These are phyloP conservation scores for Ailanthus altissimus DNA, from an alignment of 345 rosid species.

Conservation along the genomic window DNA sequence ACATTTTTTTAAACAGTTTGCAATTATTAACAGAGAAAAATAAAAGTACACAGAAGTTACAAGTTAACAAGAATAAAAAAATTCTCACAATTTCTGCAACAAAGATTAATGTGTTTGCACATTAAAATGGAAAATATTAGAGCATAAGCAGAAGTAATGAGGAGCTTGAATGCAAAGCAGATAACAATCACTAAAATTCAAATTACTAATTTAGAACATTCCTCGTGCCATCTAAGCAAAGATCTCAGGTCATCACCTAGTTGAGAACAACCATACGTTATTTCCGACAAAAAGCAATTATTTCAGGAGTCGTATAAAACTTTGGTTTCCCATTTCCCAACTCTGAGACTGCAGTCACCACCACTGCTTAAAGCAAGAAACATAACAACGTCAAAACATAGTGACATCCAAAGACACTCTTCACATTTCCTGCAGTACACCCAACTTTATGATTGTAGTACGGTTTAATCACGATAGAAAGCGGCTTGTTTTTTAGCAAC, in stretches of 20 bases:
- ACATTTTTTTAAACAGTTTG: not conserved
- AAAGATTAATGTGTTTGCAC: not conserved
- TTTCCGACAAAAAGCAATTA: conserved; percentile 80
- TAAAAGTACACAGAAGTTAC: not conserved
- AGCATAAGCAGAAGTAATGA: not conserved
- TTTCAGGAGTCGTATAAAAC: conserved; percentile 90
- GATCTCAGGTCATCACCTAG: conserved; percentile 57
- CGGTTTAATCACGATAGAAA: no score
- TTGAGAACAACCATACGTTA: conserved; percentile 97
- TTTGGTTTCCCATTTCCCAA: conserved; percentile 87
- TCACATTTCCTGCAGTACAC: no score
- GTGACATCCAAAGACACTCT: no score
- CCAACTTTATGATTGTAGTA: no score
- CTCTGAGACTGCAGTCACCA: conserved; percentile 95
- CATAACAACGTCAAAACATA: no score
- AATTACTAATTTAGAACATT: not conserved
- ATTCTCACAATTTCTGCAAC: not conserved
- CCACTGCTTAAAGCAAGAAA: conserved; percentile 56
- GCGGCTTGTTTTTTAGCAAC: no score
- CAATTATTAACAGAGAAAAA: not conserved
- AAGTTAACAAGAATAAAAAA: conserved; percentile 10
- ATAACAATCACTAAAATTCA: conserved; percentile 1
- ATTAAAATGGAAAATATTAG: not conserved
- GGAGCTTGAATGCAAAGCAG: not conserved
- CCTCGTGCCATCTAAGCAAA: not conserved